Base-by-base conservation (phyloP, 2,329 filamentous ascomycete species). In the Aspergillus cejpii region DNA sequence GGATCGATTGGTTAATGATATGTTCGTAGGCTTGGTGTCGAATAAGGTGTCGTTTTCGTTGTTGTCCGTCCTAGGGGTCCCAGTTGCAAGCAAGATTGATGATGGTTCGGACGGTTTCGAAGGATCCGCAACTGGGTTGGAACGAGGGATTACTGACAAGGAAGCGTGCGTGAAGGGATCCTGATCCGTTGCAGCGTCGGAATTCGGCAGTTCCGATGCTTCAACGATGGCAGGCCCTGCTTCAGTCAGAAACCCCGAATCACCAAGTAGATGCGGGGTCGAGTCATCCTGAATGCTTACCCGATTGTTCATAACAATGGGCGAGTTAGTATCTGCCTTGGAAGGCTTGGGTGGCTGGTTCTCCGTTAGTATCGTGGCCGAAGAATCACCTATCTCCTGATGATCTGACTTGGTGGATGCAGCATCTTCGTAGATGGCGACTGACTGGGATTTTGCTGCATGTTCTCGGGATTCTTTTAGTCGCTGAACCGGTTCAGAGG, bases 401-500 rank as follows among this genome's bases (percentile, higher is more conserved):
- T 44, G 47, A 12, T 51, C 43, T 10, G 34, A 39, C 19, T 31
- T 43, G 28, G 40, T 34, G 3, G 46, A 37, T 6, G 46, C 40
- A 21, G 54, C 54, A 29, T 60, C 57, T 39, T 60, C 57, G 36
- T 58, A 59, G 24, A 60, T 60, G 11, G 56, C 40, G 47, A 60
- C 51, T 24, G 56, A 37, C 6, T 56, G 52, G 1, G 49, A 42
- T 19, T 34, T 34, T 17, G 31, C 31, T 20, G 31, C 31, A 34
- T 57, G 51, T 20, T 43, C 36, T 20, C 31, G 20, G 17, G 31
- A 20, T 19, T 34, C 31, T 1, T 12, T 10, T 5, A 10, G 8
- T 5, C 10, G 15, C 11, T 15, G 10, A 6, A 17, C 31, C 3
- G 15, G 10, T 34, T 11, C 31, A 34, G 14, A 8, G 8, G 23